Evolutionary conservation across 2,329 filamentous ascomycete genomes (phyloP).

Genomic region (Nemania diffusa): DNA sequence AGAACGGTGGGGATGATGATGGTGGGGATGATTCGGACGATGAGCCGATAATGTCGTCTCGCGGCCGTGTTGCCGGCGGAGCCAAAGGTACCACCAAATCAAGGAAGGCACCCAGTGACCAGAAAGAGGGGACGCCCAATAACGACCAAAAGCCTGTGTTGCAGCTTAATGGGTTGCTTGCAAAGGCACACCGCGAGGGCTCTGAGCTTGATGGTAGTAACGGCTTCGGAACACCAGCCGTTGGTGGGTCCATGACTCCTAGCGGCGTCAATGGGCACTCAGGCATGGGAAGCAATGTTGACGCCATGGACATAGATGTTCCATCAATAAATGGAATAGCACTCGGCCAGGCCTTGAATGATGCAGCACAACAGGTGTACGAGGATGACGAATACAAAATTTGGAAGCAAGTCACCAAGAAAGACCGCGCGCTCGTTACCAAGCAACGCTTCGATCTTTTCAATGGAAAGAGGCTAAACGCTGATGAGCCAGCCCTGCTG

Average conservation of each 20-base stretch:
- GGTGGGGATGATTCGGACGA: conserved; percentile 93
- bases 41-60: conserved; percentile 97
- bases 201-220: conserved; percentile 89
- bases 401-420: conserved; percentile 99
- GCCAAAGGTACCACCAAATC: conserved; percentile 82
- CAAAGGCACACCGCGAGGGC: conserved; percentile 70
- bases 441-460: conserved; percentile 90
- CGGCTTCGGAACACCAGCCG: conserved; percentile 84
- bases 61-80: conserved; percentile 85
- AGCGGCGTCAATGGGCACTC: conserved; percentile 74
- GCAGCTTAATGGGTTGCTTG: conserved; percentile 72
- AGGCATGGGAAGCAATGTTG: conserved; percentile 77
- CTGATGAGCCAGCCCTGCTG: conserved; percentile 87
- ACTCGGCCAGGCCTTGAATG: conserved; percentile 70
- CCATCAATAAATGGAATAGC: conserved; percentile 74
- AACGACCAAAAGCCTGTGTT: conserved; percentile 78
- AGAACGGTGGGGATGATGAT: conserved; percentile 85
- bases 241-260: conserved; percentile 80
- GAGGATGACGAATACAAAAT: conserved; percentile 96
- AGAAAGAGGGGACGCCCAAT: conserved; percentile 81
- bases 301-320: conserved; percentile 88
- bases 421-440: conserved; percentile 86
- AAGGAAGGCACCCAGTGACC: conserved; percentile 77
- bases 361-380: conserved; percentile 78
- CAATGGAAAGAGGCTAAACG: conserved; percentile 82